Evolutionary conservation across 306 rosid genomes (phyloP), one percentile per base, ranked within the genome.

Genomic region (Cicer arietinum): DNA sequence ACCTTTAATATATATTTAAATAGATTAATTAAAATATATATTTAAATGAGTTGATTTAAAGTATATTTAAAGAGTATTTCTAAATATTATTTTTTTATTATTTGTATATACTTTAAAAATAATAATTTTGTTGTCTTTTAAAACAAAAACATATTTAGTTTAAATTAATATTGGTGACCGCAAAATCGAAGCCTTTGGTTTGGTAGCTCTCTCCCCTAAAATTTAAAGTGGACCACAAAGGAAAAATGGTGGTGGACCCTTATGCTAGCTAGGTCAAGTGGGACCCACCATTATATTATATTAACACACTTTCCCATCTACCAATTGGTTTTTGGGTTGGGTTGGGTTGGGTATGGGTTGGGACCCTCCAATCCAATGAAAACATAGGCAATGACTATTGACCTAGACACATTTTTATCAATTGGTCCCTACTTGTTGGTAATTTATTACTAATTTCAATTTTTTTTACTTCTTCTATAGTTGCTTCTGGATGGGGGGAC

Each of bases 211-310:
- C 61, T 67, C 7, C 17, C 37, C 71, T 52, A 37, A 10, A 47
- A 54, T 12, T 7, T 40, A 7, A 50, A 58, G 81, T 81, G 84
- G 85, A 80, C 81, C 85, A 81, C 75, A 64, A 44, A 53, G 13
- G 20, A 11, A 46, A 70, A 12, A 16, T 71, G 54, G 74, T 70
- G 81, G 70, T 76, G 85, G 81, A 37, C 81, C 80, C 78, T 41
- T 41, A 22, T 22, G 25, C 25, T 22, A 3, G 35, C 45, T 35
- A 51, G 10, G n/a, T 44, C 12, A 67, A 7, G 61, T 22, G 84
- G 80, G 80, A 45, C 84, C 80, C 86, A 79, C 85, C 81, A 81
- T 70, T 78, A 70, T 12, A 35, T 74, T 44, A 65, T 12, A 35
- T 74, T 44, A 65, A 44, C 69, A 69, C 20, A 41, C 66, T 12